These are phyloP conservation scores for Endoconidiophora laricicola DNA, from an alignment of 2,329 filamentous ascomycete genomes.

Conservation along the genomic window DNA sequence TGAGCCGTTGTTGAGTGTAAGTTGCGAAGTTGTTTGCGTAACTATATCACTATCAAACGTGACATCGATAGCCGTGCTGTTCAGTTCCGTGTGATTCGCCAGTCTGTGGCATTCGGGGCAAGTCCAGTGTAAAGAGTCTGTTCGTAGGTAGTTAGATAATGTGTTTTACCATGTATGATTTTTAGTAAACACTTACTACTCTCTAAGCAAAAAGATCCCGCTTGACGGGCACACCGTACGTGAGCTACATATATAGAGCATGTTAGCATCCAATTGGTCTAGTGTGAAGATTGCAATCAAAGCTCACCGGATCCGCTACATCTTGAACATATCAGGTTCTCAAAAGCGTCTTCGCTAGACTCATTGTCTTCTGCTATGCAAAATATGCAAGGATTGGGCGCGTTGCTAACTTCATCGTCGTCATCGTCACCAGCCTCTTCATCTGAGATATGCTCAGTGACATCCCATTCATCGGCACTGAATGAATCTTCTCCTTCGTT, in stretches of 20 bases:
- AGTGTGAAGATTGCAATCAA: constrained; percentile 16
- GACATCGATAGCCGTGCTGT: no score
- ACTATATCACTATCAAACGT: no score
- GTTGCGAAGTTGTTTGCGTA: no score
- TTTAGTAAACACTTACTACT: constrained; percentile 31
- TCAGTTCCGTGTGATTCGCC: neutral
- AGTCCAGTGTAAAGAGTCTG: constrained; percentile 21
- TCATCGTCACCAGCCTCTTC: constrained; percentile 39
- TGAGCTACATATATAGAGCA: constrained; percentile 45
- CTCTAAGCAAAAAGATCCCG: constrained; percentile 17
- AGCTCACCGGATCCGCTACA: constrained; percentile 70
- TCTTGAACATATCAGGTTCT: constrained; percentile 56
- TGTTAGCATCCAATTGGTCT: constrained; percentile 3
- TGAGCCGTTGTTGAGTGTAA: neutral
- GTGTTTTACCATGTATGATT: neutral
- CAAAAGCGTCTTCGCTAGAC: constrained; percentile 44
- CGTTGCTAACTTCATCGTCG: constrained; percentile 39
- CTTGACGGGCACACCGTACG: constrained; percentile 69
- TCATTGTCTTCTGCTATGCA: constrained; percentile 77
- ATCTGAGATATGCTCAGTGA: constrained; percentile 36
- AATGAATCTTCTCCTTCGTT: constrained; percentile 33
- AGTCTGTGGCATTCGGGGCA: constrained; percentile 32
- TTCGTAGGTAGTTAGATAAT: neutral
- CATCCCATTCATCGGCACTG: constrained; percentile 41
- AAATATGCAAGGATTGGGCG: constrained; percentile 42